Percentiles rank a stretch among this genome's conserved stretches.
Conservation (phyloP, 2,329 filamentous ascomycete species). For the Exophiala aquamarina region DNA sequence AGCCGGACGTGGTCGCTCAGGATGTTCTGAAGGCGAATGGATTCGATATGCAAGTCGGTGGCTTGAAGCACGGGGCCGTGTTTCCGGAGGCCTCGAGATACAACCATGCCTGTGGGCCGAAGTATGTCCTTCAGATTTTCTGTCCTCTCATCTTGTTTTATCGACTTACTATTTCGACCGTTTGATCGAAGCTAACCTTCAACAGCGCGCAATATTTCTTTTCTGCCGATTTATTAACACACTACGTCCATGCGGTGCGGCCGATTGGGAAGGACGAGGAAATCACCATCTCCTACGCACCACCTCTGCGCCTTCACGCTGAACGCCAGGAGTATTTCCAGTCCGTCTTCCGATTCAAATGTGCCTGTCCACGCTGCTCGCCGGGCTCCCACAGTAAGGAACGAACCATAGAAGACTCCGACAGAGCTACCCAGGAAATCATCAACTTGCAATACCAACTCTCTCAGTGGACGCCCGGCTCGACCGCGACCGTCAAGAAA, state of each 20-base stretch:
- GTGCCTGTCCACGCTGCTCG: conserved; percentile 20
- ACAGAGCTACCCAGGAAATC: background rate
- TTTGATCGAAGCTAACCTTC: too few relatives aligned
- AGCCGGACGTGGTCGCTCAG: conserved; percentile 16
- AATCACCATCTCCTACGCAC: conserved; percentile 82
- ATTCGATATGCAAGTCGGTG: conserved; percentile 24
- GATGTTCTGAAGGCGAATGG: conserved; percentile 25
- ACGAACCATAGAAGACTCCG: background rate
- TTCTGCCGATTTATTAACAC: conserved; percentile 12
- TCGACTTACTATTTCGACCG: too few relatives aligned
- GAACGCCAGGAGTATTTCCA: conserved; percentile 15
- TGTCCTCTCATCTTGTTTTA: too few relatives aligned
- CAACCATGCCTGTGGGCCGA: conserved; percentile 25
- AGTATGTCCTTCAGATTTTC: conserved; percentile 12
- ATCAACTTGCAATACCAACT: background rate
- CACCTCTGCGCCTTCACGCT: conserved; percentile 10
- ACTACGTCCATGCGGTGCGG: conserved; percentile 42
- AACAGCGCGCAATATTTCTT: conserved; percentile 21
- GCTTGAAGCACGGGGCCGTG: conserved; percentile 21
- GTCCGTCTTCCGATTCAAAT: conserved; percentile 19
- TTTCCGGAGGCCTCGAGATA: conserved; percentile 23
- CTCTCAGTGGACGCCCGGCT: background rate
- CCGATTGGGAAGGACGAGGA: conserved; percentile 85
- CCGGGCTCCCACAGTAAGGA: background rate
- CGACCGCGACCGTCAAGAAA: background rate